phyloP scores from a whole-genome alignment of 768 basidiomycete species.

The Boletus sensibilis region DNA sequence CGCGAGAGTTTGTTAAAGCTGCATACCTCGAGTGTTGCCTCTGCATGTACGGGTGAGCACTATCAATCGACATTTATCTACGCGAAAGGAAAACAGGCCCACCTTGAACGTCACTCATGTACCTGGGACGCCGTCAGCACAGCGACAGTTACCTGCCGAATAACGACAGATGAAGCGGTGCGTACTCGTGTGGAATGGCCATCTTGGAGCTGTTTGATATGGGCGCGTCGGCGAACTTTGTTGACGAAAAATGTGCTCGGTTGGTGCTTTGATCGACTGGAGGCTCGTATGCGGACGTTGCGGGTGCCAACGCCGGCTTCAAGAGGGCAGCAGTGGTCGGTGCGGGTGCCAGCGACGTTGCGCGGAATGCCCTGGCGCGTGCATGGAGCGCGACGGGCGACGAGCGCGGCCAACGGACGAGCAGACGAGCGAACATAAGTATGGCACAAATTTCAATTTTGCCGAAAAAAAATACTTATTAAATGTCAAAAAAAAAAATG shows the following conservation, averaged over 20 bases:
- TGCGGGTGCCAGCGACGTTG: conserved; percentile 9
- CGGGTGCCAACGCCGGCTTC: conserved; percentile 7
- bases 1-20: background rate
- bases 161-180: conserved; percentile 1
- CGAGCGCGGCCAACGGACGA: conserved; percentile 22
- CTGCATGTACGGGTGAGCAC: conserved; percentile 19
- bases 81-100: conserved; percentile 4
- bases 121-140: conserved; percentile 31
- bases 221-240: conserved; percentile 29
- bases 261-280: conserved; percentile 18
- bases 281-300: conserved; percentile 2
- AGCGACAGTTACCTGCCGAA: conserved; percentile 8
- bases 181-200: conserved; percentile 45
- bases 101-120: conserved; percentile 51
- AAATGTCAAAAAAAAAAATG: background rate
- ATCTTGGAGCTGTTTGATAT: conserved; percentile 43
- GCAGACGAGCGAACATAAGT: conserved; percentile 26
- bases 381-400: conserved; percentile 11
- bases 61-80: background rate
- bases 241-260: conserved; percentile 29
- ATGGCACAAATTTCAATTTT: background rate
- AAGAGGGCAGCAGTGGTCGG: conserved; percentile 9
- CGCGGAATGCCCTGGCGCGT: conserved; percentile 13
- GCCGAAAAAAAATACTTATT: background rate
- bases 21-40: conserved; percentile 41